Conservation (phyloP, 257 asterid genomes). For the Anisodus tanguticus region DNA sequence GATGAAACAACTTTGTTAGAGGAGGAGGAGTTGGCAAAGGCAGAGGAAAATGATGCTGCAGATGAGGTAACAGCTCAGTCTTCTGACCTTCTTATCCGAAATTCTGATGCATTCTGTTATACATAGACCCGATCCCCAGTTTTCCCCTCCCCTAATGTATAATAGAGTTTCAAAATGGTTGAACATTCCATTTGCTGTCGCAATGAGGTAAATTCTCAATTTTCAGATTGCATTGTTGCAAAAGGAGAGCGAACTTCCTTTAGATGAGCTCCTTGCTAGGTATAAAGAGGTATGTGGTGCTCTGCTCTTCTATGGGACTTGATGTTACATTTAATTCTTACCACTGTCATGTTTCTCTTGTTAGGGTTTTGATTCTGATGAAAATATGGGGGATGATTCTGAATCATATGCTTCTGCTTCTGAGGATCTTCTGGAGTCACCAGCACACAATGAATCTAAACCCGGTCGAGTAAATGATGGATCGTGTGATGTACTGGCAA, state of each 20-base stretch:
- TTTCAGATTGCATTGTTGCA: conserved; percentile 85
- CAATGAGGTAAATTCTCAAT: conserved; percentile 24
- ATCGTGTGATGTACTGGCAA: conserved; percentile 47
- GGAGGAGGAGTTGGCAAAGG: conserved; percentile 87
- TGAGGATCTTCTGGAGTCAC: conserved; percentile 57
- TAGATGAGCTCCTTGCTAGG: conserved; percentile 92
- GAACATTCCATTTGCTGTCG: not conserved
- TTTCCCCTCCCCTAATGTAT: not conserved
- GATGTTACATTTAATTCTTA: conserved; percentile 37
- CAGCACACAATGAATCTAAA: conserved; percentile 52
- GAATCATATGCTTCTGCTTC: conserved; percentile 60
- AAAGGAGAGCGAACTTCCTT: conserved; percentile 84
- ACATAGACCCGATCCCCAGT: conserved; percentile 25
- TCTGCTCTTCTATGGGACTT: conserved; percentile 31
- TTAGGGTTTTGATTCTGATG: conserved; percentile 62
- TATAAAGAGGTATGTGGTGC: conserved; percentile 78
- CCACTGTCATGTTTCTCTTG: conserved; percentile 30
- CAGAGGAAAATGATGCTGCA: conserved; percentile 51
- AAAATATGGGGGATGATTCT: conserved; percentile 50
- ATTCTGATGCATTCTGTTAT: conserved; percentile 29
- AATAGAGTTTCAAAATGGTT: not conserved
- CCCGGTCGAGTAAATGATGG: conserved; percentile 47
- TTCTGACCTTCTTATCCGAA: conserved; percentile 2
- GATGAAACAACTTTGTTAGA: conserved; percentile 90
- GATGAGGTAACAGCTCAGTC: conserved; percentile 63